These are phyloP conservation scores for Coemansia sp. DNA, from an alignment of 192 early-diverging fungal genomes.

Conservation along the genomic window DNA sequence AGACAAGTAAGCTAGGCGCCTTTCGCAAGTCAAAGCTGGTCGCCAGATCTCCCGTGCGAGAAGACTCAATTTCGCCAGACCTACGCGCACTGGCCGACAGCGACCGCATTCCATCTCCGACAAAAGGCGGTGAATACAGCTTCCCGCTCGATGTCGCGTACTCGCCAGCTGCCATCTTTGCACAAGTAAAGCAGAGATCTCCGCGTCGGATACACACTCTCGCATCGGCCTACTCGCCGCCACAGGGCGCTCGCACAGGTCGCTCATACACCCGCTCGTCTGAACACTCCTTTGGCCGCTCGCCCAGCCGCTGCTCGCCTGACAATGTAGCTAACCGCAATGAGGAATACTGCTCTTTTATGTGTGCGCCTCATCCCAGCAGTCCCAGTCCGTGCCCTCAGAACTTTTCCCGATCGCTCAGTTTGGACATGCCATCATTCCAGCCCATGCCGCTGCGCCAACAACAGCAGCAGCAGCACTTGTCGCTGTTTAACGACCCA, in stretches of 20 bases:
- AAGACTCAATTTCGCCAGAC: conserved; percentile 37
- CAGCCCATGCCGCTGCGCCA: background rate
- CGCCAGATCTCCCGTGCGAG: conserved; percentile 44
- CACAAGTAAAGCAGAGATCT: background rate
- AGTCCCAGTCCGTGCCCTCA: background rate
- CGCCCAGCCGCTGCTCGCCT: background rate
- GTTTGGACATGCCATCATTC: conserved; percentile 6
- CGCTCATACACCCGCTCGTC: background rate
- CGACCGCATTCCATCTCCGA: conserved; percentile 10
- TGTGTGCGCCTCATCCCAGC: background rate
- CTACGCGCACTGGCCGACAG: conserved; percentile 40
- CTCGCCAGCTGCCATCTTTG: conserved; percentile 8
- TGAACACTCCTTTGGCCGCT: background rate
- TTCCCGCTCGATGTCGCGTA: background rate
- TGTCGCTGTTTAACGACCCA: background rate
- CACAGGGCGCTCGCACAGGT: background rate
- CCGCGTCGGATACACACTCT: background rate
- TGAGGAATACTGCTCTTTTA: background rate
- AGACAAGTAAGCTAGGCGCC: conserved; percentile 7
- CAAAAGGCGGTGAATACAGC: background rate
- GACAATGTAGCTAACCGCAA: background rate
- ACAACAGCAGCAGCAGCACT: background rate
- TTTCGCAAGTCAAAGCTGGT: conserved; percentile 27
- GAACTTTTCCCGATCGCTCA: background rate
- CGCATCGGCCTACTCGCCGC: conserved; percentile 12